Evolutionary conservation across 805 yeast species (phyloP).

Genomic region (Metschnikowia sp.): DNA sequence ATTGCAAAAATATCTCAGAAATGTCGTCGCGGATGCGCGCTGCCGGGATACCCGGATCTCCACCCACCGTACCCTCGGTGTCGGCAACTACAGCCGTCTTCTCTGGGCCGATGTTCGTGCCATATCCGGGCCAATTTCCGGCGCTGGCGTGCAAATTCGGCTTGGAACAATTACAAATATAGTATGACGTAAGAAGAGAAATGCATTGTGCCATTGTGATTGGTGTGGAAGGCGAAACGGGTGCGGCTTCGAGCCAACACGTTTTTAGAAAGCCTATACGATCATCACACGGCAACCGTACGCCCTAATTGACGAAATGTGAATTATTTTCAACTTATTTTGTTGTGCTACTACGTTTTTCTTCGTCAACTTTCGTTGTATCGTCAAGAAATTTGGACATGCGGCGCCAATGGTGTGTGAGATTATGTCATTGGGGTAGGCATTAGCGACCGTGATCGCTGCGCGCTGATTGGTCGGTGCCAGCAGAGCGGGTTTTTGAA

Average conservation of each 20-base stretch:
- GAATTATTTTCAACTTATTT: too few relatives aligned
- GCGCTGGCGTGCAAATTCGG: neutral
- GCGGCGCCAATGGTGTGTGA: neutral
- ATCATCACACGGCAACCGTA: too few relatives aligned
- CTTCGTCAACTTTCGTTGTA: too few relatives aligned
- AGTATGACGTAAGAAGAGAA: too few relatives aligned
- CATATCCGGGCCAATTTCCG: neutral
- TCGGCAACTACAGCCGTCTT: slow-evolving; percentile 4
- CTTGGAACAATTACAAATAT: too few relatives aligned
- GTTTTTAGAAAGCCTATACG: too few relatives aligned
- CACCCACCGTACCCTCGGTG: slow-evolving; percentile 6
- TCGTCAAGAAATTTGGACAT: too few relatives aligned
- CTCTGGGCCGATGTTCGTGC: neutral
- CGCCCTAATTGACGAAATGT: too few relatives aligned
- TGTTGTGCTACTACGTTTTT: too few relatives aligned
- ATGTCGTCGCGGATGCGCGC: slow-evolving; percentile 10
- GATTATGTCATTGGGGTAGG: neutral
- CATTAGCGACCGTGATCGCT: neutral
- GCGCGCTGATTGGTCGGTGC: neutral
- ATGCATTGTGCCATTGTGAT: too few relatives aligned
- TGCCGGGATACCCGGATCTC: slow-evolving; percentile 9
- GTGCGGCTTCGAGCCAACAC: too few relatives aligned
- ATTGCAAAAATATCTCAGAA: slow-evolving; percentile 12
- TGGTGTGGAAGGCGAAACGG: too few relatives aligned
- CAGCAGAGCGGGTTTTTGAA: neutral